These are phyloP conservation scores for Mucuna pruriens DNA, from an alignment of 306 rosid genomes.

Conservation along the genomic window DNA sequence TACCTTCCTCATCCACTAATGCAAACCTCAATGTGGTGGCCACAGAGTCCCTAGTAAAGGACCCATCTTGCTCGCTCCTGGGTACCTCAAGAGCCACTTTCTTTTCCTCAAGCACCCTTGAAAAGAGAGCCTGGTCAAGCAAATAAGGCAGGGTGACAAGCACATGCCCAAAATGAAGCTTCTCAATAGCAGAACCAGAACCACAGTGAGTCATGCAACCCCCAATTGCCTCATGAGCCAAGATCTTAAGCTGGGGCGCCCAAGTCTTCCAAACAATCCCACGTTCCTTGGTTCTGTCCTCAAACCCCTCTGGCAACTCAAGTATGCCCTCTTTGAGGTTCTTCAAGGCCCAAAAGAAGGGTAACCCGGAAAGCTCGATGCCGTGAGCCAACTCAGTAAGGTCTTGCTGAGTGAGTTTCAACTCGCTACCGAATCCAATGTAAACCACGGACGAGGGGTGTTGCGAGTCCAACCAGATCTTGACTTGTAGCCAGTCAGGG, in stretches of 20 bases:
- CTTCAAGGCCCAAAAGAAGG: conserved; percentile 69
- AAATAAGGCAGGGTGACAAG: conserved; percentile 49
- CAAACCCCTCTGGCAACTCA: conserved; percentile 58
- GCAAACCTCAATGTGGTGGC: conserved; percentile 37
- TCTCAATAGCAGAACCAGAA: conserved; percentile 51
- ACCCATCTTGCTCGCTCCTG: conserved; percentile 27
- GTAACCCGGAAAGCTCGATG: conserved; percentile 58
- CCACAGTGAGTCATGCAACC: conserved; percentile 62
- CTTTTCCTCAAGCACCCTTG: conserved; percentile 45
- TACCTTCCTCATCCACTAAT: conserved; percentile 40
- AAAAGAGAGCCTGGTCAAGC: conserved; percentile 47
- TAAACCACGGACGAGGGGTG: conserved; percentile 47
- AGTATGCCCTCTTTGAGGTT: conserved; percentile 27
- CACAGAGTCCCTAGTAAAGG: conserved; percentile 38
- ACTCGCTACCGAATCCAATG: conserved; percentile 65
- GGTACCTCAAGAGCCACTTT: conserved; percentile 46
- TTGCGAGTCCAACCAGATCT: conserved; percentile 36
- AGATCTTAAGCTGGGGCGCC: conserved; percentile 64
- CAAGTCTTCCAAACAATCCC: conserved; percentile 62
- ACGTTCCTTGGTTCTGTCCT: conserved; percentile 50
- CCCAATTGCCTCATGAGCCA: conserved; percentile 55
- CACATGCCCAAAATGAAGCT: conserved; percentile 56
- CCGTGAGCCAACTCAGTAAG: conserved; percentile 48
- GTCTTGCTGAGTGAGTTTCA: conserved; percentile 52
- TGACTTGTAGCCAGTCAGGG: conserved; percentile 45